Evolutionary conservation across 805 yeast genomes (phyloP), one percentile per base, ranked within the genome.

Genomic region (Diddensiella caesifluorescens): DNA sequence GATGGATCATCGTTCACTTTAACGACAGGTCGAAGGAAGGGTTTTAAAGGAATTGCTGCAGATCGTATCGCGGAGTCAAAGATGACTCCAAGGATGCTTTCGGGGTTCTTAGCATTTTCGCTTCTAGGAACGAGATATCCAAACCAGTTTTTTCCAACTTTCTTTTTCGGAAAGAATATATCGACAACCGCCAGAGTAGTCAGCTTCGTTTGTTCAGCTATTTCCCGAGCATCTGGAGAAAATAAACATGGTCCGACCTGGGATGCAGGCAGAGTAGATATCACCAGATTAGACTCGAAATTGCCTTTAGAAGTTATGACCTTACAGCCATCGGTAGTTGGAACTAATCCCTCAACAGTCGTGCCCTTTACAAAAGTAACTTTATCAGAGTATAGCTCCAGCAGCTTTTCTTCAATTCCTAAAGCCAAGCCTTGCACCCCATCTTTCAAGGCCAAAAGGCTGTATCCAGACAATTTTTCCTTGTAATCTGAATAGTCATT

Each of bases 31-130:
- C n/a, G n/a, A n/a, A n/a, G n/a, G n/a, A n/a, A n/a, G n/a, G n/a
- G n/a, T 23, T 52, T 50, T 10, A 70, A 46, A 1, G 64, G 63
- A 15, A 54, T 51, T 30, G 74, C 62, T 38, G 77, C 73, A 50
- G 74, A 72, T 54, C 84, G 92, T 18, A 86, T 75, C 41, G 86
- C 87, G 1, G 95, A 85, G 60, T 90, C 97, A 63, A 82, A 90
- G 15, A 92, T 87, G 4, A 87, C 86, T 2, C 98, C 98, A 22
- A 90, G 66, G 12, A 88, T 63, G 15, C 74, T 68, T 36, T 77
- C 78, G 3, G 72, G 68, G 49, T 80, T 79, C 41, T 59, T 53
- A 0, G 55, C 55, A 35, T 70, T 65, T 34, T 63, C 62, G 3
- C 62, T 47, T 46, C 69, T 67, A 5, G 98, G 98, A 6, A 89